Evolutionary conservation across 176 grass and related monocot species (phyloP).

Genomic region (Triticum urartu): DNA sequence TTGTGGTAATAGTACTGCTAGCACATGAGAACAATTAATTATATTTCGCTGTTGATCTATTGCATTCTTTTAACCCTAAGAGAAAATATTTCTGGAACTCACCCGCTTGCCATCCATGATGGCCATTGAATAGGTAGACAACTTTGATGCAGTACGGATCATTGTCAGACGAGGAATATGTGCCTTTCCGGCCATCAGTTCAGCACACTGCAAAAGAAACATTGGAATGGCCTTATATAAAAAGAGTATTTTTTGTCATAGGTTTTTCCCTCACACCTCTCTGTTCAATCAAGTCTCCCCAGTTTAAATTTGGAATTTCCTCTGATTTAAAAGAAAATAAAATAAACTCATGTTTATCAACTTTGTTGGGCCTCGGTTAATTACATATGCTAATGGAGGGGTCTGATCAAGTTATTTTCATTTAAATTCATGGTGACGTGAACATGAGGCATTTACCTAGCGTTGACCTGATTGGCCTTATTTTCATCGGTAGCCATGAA

Average conservation of each 20-base stretch:
- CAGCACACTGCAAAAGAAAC: slow-evolving; percentile 51
- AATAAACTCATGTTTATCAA: background rate
- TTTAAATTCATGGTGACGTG: background rate
- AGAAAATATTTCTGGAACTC: slow-evolving; percentile 27
- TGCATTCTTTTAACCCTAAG: slow-evolving; percentile 2
- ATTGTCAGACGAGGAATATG: slow-evolving; percentile 61
- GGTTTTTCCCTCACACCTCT: background rate
- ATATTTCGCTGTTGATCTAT: background rate
- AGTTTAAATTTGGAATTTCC: slow-evolving; percentile 22
- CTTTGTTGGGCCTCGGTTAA: background rate
- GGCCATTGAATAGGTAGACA: slow-evolving; percentile 81
- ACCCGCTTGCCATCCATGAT: slow-evolving; percentile 85
- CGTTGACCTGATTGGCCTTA: background rate
- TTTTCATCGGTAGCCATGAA: too few relatives aligned
- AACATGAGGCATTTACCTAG: background rate
- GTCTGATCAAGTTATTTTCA: background rate
- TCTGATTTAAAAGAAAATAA: background rate
- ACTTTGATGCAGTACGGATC: slow-evolving; percentile 52
- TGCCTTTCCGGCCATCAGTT: slow-evolving; percentile 72
- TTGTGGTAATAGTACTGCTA: background rate
- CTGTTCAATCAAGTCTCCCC: slow-evolving; percentile 1
- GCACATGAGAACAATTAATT: background rate
- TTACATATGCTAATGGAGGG: background rate
- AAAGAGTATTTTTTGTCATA: background rate
- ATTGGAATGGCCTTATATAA: slow-evolving; percentile 28